Conservation (phyloP, 805 yeast genomes). For the Saccharomyces mikatae region DNA sequence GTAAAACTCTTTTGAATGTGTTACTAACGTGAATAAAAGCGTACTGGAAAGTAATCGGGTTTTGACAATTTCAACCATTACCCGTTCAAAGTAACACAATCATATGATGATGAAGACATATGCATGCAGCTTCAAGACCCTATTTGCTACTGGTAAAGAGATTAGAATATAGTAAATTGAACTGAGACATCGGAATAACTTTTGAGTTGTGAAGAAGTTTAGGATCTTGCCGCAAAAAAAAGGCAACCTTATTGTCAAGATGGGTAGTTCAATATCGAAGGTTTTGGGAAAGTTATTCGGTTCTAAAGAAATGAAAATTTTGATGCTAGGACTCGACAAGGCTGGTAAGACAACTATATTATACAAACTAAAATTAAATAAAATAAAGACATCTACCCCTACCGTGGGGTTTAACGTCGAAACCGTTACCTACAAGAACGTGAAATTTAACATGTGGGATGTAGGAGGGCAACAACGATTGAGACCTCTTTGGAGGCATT, state of each 20-base stretch:
- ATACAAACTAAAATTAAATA: conserved; percentile 74
- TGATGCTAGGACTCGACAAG: conserved; percentile 87
- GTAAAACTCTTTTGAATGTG: neutral
- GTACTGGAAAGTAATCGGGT: neutral
- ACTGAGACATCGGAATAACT: neutral
- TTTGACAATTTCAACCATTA: neutral
- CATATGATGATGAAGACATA: neutral
- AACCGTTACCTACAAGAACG: conserved; percentile 72
- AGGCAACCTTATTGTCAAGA: conserved; percentile 1
- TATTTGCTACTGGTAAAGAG: neutral
- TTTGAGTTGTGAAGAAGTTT: neutral
- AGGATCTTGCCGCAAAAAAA: neutral
- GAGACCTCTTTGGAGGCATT: conserved; percentile 92
- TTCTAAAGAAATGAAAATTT: conserved; percentile 52
- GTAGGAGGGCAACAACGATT: conserved; percentile 94
- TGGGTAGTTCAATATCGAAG: conserved; percentile 31
- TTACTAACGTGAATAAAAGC: neutral
- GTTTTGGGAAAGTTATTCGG: conserved; percentile 42
- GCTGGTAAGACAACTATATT: conserved; percentile 89
- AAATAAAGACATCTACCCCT: conserved; percentile 72
- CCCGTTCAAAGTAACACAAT: neutral
- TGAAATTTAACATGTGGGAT: conserved; percentile 85
- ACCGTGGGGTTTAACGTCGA: conserved; percentile 93
- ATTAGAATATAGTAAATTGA: neutral
- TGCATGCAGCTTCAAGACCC: neutral